A percentile compares a stretch with the other conserved stretches of the same genome.
Conservation (phyloP, 352 stramenopile species). For the Plasmopara viticola region DNA sequence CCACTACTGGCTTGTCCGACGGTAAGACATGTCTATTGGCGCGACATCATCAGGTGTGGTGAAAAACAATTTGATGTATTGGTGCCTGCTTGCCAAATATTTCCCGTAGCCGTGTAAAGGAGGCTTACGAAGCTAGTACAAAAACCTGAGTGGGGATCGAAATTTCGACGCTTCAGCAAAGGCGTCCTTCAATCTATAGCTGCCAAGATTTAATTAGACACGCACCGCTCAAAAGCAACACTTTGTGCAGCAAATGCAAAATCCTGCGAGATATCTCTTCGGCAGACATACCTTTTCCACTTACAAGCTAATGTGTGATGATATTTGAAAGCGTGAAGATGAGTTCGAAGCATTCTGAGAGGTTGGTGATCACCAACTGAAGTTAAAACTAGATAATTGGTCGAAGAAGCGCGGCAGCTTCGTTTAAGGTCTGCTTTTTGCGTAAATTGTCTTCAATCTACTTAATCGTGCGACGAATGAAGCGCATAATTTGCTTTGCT, state of each 20-base stretch:
- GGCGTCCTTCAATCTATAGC: constrained; percentile 32
- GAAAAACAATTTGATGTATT: not conserved
- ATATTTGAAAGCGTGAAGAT: constrained; percentile 5
- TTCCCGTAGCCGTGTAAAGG: constrained; percentile 40
- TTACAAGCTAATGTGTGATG: not conserved
- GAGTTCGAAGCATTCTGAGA: constrained; percentile 6
- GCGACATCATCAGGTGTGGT: constrained; percentile 32
- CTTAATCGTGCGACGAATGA: constrained; percentile 11
- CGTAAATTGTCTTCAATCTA: not conserved
- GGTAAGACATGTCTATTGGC: constrained; percentile 18
- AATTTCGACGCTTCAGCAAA: constrained; percentile 14
- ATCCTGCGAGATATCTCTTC: not conserved
- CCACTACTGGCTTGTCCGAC: constrained; percentile 6
- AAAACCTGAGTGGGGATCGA: constrained; percentile 28
- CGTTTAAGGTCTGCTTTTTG: constrained; percentile 10
- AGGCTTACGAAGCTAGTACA: constrained; percentile 34
- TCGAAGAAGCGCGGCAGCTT: constrained; percentile 13
- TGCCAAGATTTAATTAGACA: constrained; percentile 37
- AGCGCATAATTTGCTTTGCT: constrained; percentile 18
- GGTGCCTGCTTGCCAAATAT: constrained; percentile 25
- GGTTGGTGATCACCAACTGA: constrained; percentile 11
- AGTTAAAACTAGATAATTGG: constrained; percentile 6
- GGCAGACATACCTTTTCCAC: not conserved
- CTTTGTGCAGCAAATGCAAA: constrained; percentile 13
- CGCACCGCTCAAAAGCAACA: constrained; percentile 38